phyloP scores from a whole-genome alignment of 257 asterid species.

The Avicennia marina region DNA sequence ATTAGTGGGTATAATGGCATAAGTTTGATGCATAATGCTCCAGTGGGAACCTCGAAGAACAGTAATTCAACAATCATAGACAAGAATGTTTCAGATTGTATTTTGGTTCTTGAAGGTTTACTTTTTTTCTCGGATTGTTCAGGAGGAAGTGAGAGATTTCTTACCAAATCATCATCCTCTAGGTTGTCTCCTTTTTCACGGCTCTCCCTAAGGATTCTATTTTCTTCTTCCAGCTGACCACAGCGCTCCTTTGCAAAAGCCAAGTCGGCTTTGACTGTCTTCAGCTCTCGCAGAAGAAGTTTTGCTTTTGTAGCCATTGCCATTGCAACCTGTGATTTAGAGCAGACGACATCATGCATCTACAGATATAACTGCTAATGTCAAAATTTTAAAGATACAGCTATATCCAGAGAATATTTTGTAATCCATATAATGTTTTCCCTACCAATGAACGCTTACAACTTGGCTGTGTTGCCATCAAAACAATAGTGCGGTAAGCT shows the following conservation, averaged over 20 bases:
- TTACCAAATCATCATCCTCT: conserved; percentile 94
- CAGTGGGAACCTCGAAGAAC: background rate
- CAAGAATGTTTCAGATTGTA: background rate
- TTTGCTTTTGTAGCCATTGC: conserved; percentile 99
- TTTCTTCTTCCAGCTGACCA: conserved; percentile 91
- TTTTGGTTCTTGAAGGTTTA: background rate
- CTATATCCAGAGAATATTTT: background rate
- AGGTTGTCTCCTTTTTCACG: conserved; percentile 70
- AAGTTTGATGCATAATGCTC: background rate
- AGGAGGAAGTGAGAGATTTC: conserved; percentile 14
- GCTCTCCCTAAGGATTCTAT: conserved; percentile 69
- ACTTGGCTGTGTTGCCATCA: background rate
- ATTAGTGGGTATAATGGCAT: background rate
- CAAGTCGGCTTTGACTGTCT: conserved; percentile 89
- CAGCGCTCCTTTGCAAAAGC: conserved; percentile 96
- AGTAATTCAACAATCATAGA: background rate
- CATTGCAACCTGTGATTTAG: conserved; percentile 80
- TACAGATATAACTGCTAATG: background rate
- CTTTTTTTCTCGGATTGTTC: background rate
- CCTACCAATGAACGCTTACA: background rate
- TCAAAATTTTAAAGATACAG: conserved; percentile 10
- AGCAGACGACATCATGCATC: conserved; percentile 18
- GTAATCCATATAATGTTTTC: background rate
- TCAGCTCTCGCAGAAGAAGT: conserved; percentile 87
- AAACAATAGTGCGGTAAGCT: background rate